Evolutionary conservation across 768 basidiomycete genomes (phyloP).

Genomic region (Ramaria sp.): DNA sequence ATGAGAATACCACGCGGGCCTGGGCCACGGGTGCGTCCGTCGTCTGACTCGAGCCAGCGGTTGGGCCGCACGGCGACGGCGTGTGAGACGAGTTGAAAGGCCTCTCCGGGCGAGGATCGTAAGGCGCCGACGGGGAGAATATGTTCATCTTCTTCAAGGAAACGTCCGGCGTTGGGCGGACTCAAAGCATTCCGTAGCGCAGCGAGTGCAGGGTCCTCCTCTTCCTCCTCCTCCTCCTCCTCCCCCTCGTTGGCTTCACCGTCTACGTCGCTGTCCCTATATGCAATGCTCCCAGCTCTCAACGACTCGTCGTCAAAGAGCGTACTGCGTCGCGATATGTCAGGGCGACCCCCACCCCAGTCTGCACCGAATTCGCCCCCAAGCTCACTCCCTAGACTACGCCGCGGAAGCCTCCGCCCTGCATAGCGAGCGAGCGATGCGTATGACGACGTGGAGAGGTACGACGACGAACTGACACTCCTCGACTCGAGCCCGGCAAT

Average conservation of each 20-base stretch:
- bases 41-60: constrained; percentile 11
- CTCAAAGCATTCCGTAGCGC: constrained; percentile 25
- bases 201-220: constrained; percentile 25
- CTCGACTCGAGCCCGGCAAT: background rate
- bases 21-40: background rate
- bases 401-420: constrained; percentile 4
- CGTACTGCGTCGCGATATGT: background rate
- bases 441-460: background rate
- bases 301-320: constrained; percentile 5
- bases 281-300: background rate
- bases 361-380: constrained; percentile 41
- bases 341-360: constrained; percentile 22
- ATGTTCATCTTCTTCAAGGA: constrained; percentile 13
- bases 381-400: constrained; percentile 48
- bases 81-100: constrained; percentile 12
- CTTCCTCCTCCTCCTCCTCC: background rate
- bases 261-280: background rate
- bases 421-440: background rate
- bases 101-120: constrained; percentile 11
- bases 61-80: constrained; percentile 13
- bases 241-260: background rate
- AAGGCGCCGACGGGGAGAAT: constrained; percentile 15
- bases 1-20: background rate
- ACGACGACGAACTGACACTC: background rate
- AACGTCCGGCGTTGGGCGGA: constrained; percentile 12